Percentiles rank a stretch among this genome's conserved stretches.
These are phyloP conservation scores for Xerocomus potaroensis DNA, from an alignment of 768 basidiomycete species.

Conservation along the genomic window DNA sequence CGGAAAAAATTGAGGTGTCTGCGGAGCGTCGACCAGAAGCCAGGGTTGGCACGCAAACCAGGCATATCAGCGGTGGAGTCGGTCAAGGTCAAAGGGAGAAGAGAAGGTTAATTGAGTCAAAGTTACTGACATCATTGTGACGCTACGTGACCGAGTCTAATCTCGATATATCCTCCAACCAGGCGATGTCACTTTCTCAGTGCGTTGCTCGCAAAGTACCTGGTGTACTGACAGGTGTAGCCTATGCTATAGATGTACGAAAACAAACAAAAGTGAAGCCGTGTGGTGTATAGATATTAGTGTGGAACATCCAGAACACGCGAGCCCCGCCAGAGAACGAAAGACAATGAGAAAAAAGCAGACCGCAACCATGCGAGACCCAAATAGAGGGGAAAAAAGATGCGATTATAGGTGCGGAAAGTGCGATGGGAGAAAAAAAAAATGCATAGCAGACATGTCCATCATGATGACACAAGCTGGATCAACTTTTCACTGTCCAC, in stretches of 20 bases:
- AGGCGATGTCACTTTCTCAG: conserved; percentile 11
- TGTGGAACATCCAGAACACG: conserved; percentile 26
- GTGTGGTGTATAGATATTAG: conserved; percentile 29
- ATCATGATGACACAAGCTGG: conserved; percentile 45
- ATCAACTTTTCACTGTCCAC: conserved; percentile 57
- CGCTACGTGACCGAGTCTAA: background rate
- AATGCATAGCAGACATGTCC: conserved; percentile 12
- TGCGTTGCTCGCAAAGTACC: conserved; percentile 21
- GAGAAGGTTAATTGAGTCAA: background rate
- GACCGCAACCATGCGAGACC: conserved; percentile 14
- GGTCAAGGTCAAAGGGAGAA: background rate
- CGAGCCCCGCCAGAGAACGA: conserved; percentile 25
- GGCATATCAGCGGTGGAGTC: conserved; percentile 6
- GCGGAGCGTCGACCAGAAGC: conserved; percentile 27
- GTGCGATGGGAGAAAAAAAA: conserved; percentile 1
- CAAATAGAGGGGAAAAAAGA: conserved; percentile 4
- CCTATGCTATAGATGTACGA: conserved; percentile 21
- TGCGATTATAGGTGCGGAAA: conserved; percentile 12
- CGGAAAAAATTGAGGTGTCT: conserved; percentile 66
- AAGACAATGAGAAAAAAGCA: conserved; percentile 8
- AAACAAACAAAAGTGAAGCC: conserved; percentile 15
- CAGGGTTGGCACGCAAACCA: background rate
- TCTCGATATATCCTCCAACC: background rate
- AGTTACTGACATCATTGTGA: background rate
- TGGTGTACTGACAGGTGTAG: conserved; percentile 21